These are phyloP conservation scores for Yamadazyma friedrichii DNA, from an alignment of 1,139 yeast genomes.

Conservation along the genomic window DNA sequence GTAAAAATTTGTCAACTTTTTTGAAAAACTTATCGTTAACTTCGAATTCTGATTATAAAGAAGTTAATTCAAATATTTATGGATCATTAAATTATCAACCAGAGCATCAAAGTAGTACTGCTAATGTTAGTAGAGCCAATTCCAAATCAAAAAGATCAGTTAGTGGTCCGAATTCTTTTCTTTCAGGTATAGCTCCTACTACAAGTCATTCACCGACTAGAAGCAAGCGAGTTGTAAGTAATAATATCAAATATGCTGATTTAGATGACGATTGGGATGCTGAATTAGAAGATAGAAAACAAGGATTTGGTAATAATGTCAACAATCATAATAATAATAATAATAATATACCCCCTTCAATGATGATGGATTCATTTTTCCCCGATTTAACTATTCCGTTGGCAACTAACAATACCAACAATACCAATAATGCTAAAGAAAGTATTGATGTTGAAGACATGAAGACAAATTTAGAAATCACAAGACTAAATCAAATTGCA, in stretches of 20 bases:
- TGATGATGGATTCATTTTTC: constrained; percentile 36
- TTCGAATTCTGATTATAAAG: constrained; percentile 22
- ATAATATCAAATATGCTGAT: constrained; percentile 46
- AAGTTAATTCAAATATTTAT: constrained; percentile 40
- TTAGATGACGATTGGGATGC: constrained; percentile 94
- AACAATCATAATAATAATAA: constrained; percentile 3
- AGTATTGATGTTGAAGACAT: constrained; percentile 17
- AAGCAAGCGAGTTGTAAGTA: constrained; percentile 13
- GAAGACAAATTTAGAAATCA: constrained; percentile 29
- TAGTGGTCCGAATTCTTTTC: constrained; percentile 16
- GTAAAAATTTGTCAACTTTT: constrained; percentile 60
- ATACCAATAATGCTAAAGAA: constrained; percentile 2
- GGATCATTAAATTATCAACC: constrained; percentile 33
- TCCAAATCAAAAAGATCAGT: constrained; percentile 17
- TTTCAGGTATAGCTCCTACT: constrained; percentile 12
- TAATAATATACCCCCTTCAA: constrained; percentile 21
- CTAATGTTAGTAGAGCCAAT: constrained; percentile 18
- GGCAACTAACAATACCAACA: constrained; percentile 3
- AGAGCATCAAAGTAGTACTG: constrained; percentile 4
- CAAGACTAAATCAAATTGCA: constrained; percentile 56
- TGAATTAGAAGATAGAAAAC: constrained; percentile 53
- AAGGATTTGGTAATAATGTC: constrained; percentile 15
- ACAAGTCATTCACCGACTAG: constrained; percentile 1
- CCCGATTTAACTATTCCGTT: constrained; percentile 36
- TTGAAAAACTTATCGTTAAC: constrained; percentile 49